Evolutionary conservation across 257 asterid genomes (phyloP), one percentile per base, ranked within the genome.

Genomic region (Nicotiana paniculata): DNA sequence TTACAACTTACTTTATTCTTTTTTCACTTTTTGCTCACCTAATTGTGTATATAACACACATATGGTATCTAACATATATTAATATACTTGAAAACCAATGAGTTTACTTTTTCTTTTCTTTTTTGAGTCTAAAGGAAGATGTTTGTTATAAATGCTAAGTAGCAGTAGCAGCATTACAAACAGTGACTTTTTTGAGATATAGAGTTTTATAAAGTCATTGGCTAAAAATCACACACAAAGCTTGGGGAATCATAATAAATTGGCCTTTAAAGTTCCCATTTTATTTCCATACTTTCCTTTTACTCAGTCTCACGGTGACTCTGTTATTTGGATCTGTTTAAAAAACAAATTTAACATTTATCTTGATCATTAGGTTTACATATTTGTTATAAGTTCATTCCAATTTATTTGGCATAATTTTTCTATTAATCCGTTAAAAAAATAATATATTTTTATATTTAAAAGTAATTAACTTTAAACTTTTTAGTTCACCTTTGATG

Each of bases 21-120:
- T 68, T 64, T 69, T 35, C 85, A 68, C 66, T 86, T 87, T 86
- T 69, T 72, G 82, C 85, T 76, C 82, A 32, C 39, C 57, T 79
- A 15, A 74, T 46, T 82, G 15, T 58, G 35, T 65, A 46, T 33
- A 63, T 51, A 46, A 75, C 80, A 75, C 43, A 18, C 26, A 74
- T 74, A 74, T 74, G 16, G 24, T 24, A 24, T 15, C 39, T 46
- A 46, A 48, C 6, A 10, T 48, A 74, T 24, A 74, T 24, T 24
- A n/a, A 6, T 46, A 61, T 58, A 51, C 57, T 35, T 64, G 21
- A 28, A 12, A 39, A 37, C 35, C 12, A 13, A 59, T 43, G 11
- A 37, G 30, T 59, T 78, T 11, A 26, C 54, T 0, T 82, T 69
- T 17, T 1, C 18, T 0, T 21, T 21, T 21, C 24, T 70, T 15